Conservation (phyloP, 176 grass and related monocot genomes). For the Tillandsia leiboldiana region DNA sequence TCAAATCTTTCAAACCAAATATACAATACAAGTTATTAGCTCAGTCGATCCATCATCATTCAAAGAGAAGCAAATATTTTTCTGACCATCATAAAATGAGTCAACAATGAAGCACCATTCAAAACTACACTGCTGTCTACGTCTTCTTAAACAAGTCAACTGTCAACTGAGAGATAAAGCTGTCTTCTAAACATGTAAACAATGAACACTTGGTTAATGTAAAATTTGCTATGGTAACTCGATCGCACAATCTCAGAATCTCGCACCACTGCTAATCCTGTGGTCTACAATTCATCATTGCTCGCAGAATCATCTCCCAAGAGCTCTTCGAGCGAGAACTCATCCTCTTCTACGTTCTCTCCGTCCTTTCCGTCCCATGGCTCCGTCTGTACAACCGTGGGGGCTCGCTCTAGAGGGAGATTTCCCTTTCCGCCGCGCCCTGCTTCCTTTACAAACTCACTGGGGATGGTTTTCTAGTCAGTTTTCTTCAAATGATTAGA, state of each 20-base stretch:
- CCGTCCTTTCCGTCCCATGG: conserved; percentile 97
- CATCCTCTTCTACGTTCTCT: conserved; percentile 81
- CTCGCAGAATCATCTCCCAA: conserved; percentile 42
- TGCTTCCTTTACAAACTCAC: conserved; percentile 92
- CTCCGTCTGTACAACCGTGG: conserved; percentile 43
- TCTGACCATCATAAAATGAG: too few relatives aligned
- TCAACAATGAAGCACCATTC: too few relatives aligned
- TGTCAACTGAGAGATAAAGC: too few relatives aligned
- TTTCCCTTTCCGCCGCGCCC: conserved; percentile 85
- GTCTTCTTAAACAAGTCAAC: too few relatives aligned
- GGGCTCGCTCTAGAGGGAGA: conserved; percentile 49
- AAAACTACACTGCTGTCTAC: too few relatives aligned
- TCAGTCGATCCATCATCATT: too few relatives aligned
- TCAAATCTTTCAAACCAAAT: too few relatives aligned
- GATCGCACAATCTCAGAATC: not conserved
- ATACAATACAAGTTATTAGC: too few relatives aligned
- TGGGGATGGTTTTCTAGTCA: conserved; percentile 24
- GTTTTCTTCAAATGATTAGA: not conserved
- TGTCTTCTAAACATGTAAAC: too few relatives aligned
- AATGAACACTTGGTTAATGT: too few relatives aligned
- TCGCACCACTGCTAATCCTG: not conserved
- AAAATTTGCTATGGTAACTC: too few relatives aligned
- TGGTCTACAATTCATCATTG: conserved; percentile 73
- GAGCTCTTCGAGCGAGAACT: conserved; percentile 93
- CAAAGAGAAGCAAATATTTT: too few relatives aligned